phyloP scores from a whole-genome alignment of 805 yeast genomes.

The Monosporozyma aquatica region DNA sequence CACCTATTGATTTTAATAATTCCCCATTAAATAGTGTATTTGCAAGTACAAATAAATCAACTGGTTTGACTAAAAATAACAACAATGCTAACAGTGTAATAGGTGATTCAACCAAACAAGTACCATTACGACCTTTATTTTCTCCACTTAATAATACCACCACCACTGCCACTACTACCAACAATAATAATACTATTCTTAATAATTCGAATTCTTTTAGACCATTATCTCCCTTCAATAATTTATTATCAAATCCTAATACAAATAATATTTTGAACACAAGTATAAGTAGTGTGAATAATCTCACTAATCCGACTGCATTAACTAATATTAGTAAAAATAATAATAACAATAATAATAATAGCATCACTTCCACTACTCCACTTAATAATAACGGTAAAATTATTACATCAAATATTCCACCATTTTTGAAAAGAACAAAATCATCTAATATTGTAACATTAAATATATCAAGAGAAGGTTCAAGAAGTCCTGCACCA shows the following conservation, averaged over 20 bases:
- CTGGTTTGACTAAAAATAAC: conserved; percentile 9
- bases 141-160: background rate
- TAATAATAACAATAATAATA: background rate
- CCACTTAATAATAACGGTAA: background rate
- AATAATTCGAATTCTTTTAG: too few relatives aligned
- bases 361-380: background rate
- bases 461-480: conserved; percentile 27
- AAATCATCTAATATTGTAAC: conserved; percentile 29
- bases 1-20: conserved; percentile 16
- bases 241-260: conserved; percentile 2
- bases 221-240: conserved; percentile 9
- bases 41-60: conserved; percentile 21
- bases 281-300: background rate
- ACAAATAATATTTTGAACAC: background rate
- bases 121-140: conserved; percentile 2
- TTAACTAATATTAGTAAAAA: background rate
- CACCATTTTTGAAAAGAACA: conserved; percentile 23
- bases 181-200: too few relatives aligned
- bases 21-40: conserved; percentile 7
- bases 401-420: conserved; percentile 17
- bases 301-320: background rate
- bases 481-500: conserved; percentile 24
- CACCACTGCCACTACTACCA: too few relatives aligned
- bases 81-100: background rate
- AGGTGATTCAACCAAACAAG: background rate